phyloP scores from a whole-genome alignment of 2,329 filamentous ascomycete species.

The Pyrenophora teres region DNA sequence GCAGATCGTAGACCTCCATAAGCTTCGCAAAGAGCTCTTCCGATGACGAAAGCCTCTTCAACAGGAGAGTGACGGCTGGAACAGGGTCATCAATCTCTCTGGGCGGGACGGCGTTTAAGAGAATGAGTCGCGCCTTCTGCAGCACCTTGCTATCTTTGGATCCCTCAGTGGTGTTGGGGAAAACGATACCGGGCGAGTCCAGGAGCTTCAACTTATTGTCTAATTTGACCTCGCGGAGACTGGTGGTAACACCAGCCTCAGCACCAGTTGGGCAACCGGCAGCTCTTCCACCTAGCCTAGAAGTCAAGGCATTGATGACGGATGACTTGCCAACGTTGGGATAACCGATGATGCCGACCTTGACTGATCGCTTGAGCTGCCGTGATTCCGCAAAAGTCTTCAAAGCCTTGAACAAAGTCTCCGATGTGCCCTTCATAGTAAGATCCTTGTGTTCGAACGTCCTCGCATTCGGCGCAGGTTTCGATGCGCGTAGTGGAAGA shows the following conservation, averaged over 20 bases:
- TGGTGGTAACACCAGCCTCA: slow-evolving; percentile 90
- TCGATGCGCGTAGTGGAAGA: slow-evolving; percentile 82
- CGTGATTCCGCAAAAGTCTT: slow-evolving; percentile 85
- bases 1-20: slow-evolving; percentile 80
- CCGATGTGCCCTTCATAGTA: slow-evolving; percentile 82
- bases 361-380: slow-evolving; percentile 85
- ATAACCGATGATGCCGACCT: slow-evolving; percentile 92
- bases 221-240: slow-evolving; percentile 86
- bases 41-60: slow-evolving; percentile 76
- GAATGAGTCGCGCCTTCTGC: slow-evolving; percentile 78
- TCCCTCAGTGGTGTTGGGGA: slow-evolving; percentile 67
- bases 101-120: slow-evolving; percentile 89
- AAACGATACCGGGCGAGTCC: slow-evolving; percentile 93
- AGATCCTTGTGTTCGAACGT: slow-evolving; percentile 92
- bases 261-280: slow-evolving; percentile 84
- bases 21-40: slow-evolving; percentile 78
- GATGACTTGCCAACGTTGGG: slow-evolving; percentile 97
- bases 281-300: slow-evolving; percentile 71
- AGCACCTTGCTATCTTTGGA: slow-evolving; percentile 63
- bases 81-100: slow-evolving; percentile 94
- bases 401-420: slow-evolving; percentile 82
- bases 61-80: slow-evolving; percentile 81
- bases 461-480: slow-evolving; percentile 80
- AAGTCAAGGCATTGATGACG: slow-evolving; percentile 89
- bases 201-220: slow-evolving; percentile 93